Conservation (phyloP, 331 rosid genomes). For the Pyrus hybrid region DNA sequence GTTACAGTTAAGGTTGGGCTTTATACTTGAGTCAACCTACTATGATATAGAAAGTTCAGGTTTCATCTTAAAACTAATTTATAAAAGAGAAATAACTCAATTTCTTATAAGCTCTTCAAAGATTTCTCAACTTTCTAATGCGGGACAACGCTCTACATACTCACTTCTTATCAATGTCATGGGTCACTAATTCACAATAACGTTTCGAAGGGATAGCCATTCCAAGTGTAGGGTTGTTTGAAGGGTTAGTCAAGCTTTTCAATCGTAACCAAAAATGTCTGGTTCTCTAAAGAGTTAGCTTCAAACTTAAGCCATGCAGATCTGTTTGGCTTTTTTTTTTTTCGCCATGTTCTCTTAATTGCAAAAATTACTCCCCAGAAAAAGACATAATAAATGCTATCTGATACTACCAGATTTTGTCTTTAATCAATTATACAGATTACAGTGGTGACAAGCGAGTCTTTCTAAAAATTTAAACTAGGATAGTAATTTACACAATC, state of each 20-base stretch:
- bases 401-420: not conserved
- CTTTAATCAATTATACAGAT: not conserved
- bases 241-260: not conserved
- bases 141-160: not conserved
- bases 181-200: not conserved
- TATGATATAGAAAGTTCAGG: not conserved
- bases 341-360: not conserved
- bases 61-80: too few relatives aligned
- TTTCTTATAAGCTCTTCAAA: too few relatives aligned
- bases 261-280: not conserved
- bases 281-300: not conserved
- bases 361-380: not conserved
- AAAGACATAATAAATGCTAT: not conserved
- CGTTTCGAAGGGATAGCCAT: too few relatives aligned
- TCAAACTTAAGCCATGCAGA: not conserved
- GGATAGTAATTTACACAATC: too few relatives aligned
- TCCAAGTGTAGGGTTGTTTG: not conserved
- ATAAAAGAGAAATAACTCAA: too few relatives aligned
- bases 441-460: too few relatives aligned
- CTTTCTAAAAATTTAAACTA: too few relatives aligned
- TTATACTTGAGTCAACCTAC: not conserved
- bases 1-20: not conserved
- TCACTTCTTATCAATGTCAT: not conserved
- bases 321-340: not conserved
- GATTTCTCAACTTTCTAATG: not conserved